phyloP scores from a whole-genome alignment of 2,329 filamentous ascomycete species.

The Stachybotrys chartarum region DNA sequence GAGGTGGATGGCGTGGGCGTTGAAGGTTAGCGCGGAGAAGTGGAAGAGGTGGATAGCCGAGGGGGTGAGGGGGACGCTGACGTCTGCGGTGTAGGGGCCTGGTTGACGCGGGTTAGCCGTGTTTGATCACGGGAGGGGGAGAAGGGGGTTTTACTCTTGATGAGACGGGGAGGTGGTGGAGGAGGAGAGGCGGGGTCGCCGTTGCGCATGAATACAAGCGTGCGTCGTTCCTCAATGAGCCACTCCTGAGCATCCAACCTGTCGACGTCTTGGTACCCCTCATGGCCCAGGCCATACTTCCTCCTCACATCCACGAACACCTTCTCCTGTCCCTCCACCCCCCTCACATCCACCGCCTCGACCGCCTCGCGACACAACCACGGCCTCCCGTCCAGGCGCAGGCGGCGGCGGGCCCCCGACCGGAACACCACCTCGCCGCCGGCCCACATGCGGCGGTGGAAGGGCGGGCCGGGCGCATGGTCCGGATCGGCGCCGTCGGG shows the following conservation, averaged over 20 bases:
- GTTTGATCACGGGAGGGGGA: neutral
- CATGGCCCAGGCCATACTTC: constrained; percentile 28
- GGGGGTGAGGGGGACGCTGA: constrained; percentile 52
- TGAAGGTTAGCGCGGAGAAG: constrained; percentile 86
- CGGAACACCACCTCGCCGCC: constrained; percentile 63
- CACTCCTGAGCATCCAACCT: constrained; percentile 4
- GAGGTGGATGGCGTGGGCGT: constrained; percentile 86
- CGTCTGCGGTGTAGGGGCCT: constrained; percentile 28
- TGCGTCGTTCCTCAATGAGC: constrained; percentile 39
- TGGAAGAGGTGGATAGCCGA: constrained; percentile 72
- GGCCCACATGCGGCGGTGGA: constrained; percentile 78
- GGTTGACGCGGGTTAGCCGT: neutral
- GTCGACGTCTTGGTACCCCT: constrained; percentile 1
- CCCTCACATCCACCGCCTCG: constrained; percentile 26
- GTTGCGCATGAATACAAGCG: constrained; percentile 45
- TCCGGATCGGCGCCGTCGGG: constrained; percentile 78
- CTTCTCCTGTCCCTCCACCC: constrained; percentile 29
- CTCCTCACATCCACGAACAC: constrained; percentile 46
- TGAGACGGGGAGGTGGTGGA: constrained; percentile 9
- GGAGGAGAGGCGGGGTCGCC: constrained; percentile 8
- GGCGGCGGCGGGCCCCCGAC: constrained; percentile 6
- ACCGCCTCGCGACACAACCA: constrained; percentile 40
- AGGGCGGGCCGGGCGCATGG: constrained; percentile 68
- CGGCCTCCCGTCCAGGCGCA: constrained; percentile 31
- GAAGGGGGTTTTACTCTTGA: constrained; percentile 17